Evolutionary conservation across 2,329 filamentous ascomycete species (phyloP).

Genomic region (Fusarium sp.): DNA sequence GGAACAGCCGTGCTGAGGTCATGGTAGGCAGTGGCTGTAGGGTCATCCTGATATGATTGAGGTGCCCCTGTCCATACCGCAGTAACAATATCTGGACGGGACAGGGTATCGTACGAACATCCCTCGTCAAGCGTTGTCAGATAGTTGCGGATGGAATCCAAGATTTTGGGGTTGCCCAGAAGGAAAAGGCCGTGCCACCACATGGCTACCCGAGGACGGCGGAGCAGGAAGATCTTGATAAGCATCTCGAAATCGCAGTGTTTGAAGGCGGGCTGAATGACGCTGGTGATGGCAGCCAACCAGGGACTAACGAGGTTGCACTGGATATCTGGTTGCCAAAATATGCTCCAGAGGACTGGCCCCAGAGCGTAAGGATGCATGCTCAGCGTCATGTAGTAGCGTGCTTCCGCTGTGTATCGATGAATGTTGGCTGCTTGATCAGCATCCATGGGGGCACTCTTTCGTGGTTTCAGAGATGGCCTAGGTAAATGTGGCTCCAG

Average conservation of each 20-base stretch:
- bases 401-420: constrained; percentile 31
- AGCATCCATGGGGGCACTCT: constrained; percentile 1
- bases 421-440: constrained; percentile 22
- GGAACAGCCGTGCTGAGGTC: constrained; percentile 23
- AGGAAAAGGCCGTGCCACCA: constrained; percentile 44
- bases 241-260: constrained; percentile 35
- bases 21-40: constrained; percentile 12
- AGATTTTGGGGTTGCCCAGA: constrained; percentile 29
- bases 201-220: constrained; percentile 40
- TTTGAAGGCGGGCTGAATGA: constrained; percentile 34
- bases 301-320: constrained; percentile 45
- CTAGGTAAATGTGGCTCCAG: constrained; percentile 35
- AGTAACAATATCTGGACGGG: constrained; percentile 41
- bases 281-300: constrained; percentile 36
- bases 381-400: constrained; percentile 45
- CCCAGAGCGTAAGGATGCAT: constrained; percentile 40
- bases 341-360: constrained; percentile 43
- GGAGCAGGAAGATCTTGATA: constrained; percentile 35
- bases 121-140: constrained; percentile 40
- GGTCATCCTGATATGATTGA: constrained; percentile 38
- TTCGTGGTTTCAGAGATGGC: constrained; percentile 20
- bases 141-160: constrained; percentile 37
- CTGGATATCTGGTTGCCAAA: constrained; percentile 43
- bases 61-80: constrained; percentile 37
- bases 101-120: constrained; percentile 37